These are phyloP conservation scores for Bauhinia variegata DNA, from an alignment of 306 rosid species.

Conservation along the genomic window DNA sequence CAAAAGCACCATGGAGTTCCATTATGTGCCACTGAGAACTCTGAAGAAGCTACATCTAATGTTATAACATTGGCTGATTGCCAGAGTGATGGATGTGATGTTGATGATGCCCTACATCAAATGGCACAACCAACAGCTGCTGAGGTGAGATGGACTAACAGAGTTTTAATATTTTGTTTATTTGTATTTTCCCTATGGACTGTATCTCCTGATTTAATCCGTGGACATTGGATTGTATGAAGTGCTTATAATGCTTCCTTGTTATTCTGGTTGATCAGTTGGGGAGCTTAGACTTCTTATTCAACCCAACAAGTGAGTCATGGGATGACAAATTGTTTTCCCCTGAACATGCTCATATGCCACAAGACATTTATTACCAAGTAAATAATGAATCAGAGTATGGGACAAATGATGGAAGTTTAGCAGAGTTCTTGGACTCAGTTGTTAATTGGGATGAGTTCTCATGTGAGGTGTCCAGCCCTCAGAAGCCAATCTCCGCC, in stretches of 20 bases:
- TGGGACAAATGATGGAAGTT: conserved; percentile 53
- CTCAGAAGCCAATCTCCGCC: conserved; percentile 30
- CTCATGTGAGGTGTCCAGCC: conserved; percentile 29
- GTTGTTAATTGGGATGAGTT: conserved; percentile 45
- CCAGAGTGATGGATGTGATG: conserved; percentile 42
- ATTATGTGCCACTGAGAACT: conserved; percentile 30
- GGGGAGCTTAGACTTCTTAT: conserved; percentile 31
- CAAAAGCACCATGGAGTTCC: conserved; percentile 34
- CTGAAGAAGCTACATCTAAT: conserved; percentile 56
- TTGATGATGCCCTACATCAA: conserved; percentile 34
- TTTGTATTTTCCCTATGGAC: conserved; percentile 1
- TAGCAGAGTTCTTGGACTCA: conserved; percentile 52
- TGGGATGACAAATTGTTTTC: conserved; percentile 56
- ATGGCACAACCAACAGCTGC: conserved; percentile 22
- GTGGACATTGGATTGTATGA: conserved; percentile 14
- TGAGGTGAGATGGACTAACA: conserved; percentile 48
- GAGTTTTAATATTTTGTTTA: conserved; percentile 17
- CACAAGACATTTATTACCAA: conserved; percentile 39
- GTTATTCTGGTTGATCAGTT: conserved; percentile 39
- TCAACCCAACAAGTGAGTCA: conserved; percentile 40
- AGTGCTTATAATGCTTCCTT: conserved; percentile 25
- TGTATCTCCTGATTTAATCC: conserved; percentile 10
- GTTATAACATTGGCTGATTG: conserved; percentile 40
- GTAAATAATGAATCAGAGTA: conserved; percentile 36
- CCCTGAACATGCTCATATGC: conserved; percentile 59